Base-by-base conservation (phyloP, 345 rosid species). In the Arabis alpina region DNA sequence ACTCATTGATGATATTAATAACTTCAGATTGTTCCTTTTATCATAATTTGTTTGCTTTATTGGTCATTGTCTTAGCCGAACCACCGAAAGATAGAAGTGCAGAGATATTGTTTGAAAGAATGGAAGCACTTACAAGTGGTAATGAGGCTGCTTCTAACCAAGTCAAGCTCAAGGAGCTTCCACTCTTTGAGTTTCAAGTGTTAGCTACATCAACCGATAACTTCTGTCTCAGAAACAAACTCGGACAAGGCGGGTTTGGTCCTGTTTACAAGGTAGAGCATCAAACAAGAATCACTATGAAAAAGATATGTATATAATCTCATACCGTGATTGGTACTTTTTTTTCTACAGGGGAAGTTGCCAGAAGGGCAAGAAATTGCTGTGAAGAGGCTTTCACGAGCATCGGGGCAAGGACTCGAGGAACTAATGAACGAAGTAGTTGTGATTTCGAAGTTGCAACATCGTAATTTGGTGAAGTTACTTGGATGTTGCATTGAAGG, bases 361-460 rank as follows among this genome's bases (percentile, higher is more conserved):
- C 30, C 57, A 0, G 64, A 73, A 73, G 87, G 88, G 13, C 65
- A 42, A 59, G 79, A 82, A 32, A 76, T 90, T 25, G 94, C 89
- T 4, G 86, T 84, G 40, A 90, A 90, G 75, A 80, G 87, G 70
- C 74, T 87, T 5, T 80, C 88, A 4, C 60, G 81, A 3, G 68
- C 63, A 24, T 91, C 97, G 0, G 81, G 87, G n/a, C 92, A 87
- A 76, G 97, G 94, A 6, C 54, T 79, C 0, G 72, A 73, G 50
- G 89, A 87, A 54, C 83, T 89, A 47, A 78, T 73, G 71, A 89
- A 84, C 34, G 92, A 89, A 64, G 84, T 87, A 27, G 32, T 76
- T 11, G 75, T 87, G 43, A 86, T 89, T 27, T 76, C 91, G 2
- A 83, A 80, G 62, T 80, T 89, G 16, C 93, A 89, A 58, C 93